Evolutionary conservation across 192 early-diverging fungal genomes (phyloP).

Genomic region (Coemansia sp.): DNA sequence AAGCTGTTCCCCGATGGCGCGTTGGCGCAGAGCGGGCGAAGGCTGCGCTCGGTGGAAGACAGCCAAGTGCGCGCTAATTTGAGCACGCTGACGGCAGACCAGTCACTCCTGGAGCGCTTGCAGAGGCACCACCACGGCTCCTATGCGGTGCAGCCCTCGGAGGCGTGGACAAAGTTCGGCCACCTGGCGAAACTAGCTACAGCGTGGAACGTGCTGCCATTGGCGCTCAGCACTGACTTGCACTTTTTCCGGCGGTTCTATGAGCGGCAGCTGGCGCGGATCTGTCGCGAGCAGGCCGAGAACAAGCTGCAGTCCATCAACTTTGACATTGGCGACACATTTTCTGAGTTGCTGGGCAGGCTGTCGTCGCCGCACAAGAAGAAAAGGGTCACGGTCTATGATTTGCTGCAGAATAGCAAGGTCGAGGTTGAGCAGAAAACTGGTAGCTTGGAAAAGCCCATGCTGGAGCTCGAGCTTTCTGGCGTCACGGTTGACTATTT

Average conservation of each 20-base stretch:
- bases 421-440: slow-evolving; percentile 25
- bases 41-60: slow-evolving; percentile 31
- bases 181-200: slow-evolving; percentile 33
- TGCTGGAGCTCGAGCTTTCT: slow-evolving; percentile 23
- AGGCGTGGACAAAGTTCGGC: slow-evolving; percentile 11
- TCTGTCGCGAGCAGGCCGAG: slow-evolving; percentile 51
- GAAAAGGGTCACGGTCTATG: slow-evolving; percentile 39
- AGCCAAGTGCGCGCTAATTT: not conserved
- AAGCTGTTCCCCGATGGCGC: slow-evolving; percentile 21
- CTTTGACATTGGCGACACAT: slow-evolving; percentile 50
- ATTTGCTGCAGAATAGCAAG: slow-evolving; percentile 45
- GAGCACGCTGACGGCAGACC: not conserved
- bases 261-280: slow-evolving; percentile 44
- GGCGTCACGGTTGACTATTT: slow-evolving; percentile 42
- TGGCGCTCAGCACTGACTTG: slow-evolving; percentile 35
- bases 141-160: not conserved
- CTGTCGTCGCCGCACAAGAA: slow-evolving; percentile 23
- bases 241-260: slow-evolving; percentile 37
- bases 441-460: slow-evolving; percentile 16
- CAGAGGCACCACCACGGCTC: not conserved
- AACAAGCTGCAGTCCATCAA: slow-evolving; percentile 45
- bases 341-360: slow-evolving; percentile 33
- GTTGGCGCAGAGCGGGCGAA: slow-evolving; percentile 33
- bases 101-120: not conserved
- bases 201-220: slow-evolving; percentile 46